Percentiles rank a stretch among this genome's conserved stretches.
Conservation (phyloP, 768 basidiomycete species). For the Hericium rajendrae region DNA sequence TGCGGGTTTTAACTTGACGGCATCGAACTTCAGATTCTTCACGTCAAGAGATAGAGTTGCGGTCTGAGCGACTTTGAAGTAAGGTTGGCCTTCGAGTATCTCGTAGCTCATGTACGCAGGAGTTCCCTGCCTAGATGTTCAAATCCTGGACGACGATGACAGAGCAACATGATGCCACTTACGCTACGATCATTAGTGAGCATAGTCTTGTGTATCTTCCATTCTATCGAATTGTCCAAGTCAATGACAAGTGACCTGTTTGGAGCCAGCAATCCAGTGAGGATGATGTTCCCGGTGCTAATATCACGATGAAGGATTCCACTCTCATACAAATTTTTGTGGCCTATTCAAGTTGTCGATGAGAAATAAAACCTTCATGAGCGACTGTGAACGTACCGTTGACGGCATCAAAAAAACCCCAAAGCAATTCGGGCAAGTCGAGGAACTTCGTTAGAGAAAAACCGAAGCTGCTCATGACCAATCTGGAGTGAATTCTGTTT, state of each 20-base stretch:
- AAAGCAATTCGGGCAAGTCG: neutral
- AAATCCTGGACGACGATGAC: neutral
- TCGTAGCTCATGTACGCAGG: slow-evolving; percentile 1
- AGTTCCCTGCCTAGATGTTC: neutral
- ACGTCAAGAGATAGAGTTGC: no score
- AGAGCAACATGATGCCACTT: neutral
- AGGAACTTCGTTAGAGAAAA: neutral
- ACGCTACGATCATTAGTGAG: neutral
- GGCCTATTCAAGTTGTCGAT: neutral
- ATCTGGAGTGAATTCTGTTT: neutral
- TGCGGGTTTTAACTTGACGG: no score
- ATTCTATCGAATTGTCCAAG: neutral
- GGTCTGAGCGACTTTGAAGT: no score
- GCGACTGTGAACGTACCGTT: neutral
- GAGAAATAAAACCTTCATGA: neutral
- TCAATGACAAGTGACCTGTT: neutral
- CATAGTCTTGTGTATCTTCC: neutral
- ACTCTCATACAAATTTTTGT: neutral
- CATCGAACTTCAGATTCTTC: no score
- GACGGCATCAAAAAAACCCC: neutral
- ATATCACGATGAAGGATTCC: slow-evolving; percentile 1
- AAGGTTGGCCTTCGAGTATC: neutral
- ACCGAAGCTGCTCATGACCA: neutral
- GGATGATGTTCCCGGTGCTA: neutral
- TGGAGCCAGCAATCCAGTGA: neutral